Evolutionary conservation across 805 yeast genomes (phyloP).

Genomic region (Kregervanrija pseudodelftensis): DNA sequence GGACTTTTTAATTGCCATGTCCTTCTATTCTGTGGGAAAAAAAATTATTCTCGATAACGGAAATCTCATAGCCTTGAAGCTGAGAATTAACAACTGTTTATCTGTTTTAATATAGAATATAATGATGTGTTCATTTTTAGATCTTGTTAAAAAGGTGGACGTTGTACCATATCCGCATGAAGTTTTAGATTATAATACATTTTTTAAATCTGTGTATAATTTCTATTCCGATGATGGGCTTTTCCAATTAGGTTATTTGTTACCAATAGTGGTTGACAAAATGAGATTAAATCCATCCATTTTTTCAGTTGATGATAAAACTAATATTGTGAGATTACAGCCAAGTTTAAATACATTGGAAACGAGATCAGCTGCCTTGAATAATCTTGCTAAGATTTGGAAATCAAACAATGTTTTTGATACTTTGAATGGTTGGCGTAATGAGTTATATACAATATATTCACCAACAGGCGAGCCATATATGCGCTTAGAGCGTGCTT

Average conservation of each 20-base stretch:
- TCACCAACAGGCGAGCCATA: constrained; percentile 50
- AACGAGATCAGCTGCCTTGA: constrained; percentile 34
- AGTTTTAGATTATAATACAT: constrained; percentile 5
- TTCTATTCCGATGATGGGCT: constrained; percentile 31
- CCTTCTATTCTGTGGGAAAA: too few species aligned
- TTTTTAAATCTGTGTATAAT: constrained; percentile 21
- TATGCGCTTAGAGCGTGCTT: constrained; percentile 69
- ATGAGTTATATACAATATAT: constrained; percentile 73
- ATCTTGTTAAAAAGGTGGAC: constrained; percentile 25
- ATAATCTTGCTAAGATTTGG: constrained; percentile 35
- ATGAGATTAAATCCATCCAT: constrained; percentile 14
- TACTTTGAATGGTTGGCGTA: constrained; percentile 68
- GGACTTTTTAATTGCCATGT: too few species aligned
- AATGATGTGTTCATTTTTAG: constrained; percentile 14
- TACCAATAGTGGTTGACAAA: constrained; percentile 27
- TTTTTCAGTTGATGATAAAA: constrained; percentile 22
- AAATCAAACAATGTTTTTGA: constrained; percentile 29
- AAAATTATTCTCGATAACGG: too few species aligned
- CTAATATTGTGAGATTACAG: constrained; percentile 25
- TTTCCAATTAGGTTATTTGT: constrained; percentile 33
- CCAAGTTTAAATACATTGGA: constrained; percentile 31
- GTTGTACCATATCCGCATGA: constrained; percentile 26
- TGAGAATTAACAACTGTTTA: not conserved
- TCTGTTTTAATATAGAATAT: not conserved
- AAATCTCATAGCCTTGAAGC: not conserved